Base-by-base conservation (phyloP, 306 rosid genomes). In the Malus orientalis region DNA sequence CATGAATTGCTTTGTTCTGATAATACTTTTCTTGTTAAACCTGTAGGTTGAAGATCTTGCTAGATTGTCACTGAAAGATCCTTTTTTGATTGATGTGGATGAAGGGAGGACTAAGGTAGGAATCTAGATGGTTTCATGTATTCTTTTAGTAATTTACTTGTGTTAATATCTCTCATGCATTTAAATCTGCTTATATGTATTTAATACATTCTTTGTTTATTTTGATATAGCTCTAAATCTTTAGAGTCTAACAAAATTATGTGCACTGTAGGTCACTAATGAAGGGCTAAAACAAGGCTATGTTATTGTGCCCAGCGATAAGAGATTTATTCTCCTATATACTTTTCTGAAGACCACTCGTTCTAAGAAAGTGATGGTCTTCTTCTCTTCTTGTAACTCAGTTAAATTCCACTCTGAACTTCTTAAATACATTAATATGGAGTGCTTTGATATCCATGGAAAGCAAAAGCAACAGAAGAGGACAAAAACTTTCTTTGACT, bases 221-320 rank as follows among this genome's bases (percentile, higher is more conserved):
- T 76, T 47, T 68, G 67, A 32, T 81, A 59, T 29, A 40, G 63
- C 70, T 12, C 47, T 74, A 9, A 54, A 32, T 63, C 60, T 27
- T 19, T 44, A 25, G 63, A 75, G 65, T 36, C 63, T 87, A 54
- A 87, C 80, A 40, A 51, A 15, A 66, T 74, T 75, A 53, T 82
- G 23, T 59, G 62, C 4, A 27, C 62, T 82, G 70, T 84, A 95
- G 96, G 96, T 90, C 78, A 94, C 98, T 6, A 93, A 90, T 84
- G 98, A 94, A 85, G 98, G 98, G 75, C 86, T 94, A 84, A 87
- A 90, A 76, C 97, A 94, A 81, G 98, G 98, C 77, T 94, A 94
- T 76, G 90, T 93, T 86, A 81, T 90, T 85, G 95, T 94, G 79
- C 90, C 97, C 15, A 85, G 91, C 76, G 87, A 88, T 75, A 88